Base-by-base conservation (phyloP, 2,329 filamentous ascomycete genomes). In the Dothistroma septosporum region DNA sequence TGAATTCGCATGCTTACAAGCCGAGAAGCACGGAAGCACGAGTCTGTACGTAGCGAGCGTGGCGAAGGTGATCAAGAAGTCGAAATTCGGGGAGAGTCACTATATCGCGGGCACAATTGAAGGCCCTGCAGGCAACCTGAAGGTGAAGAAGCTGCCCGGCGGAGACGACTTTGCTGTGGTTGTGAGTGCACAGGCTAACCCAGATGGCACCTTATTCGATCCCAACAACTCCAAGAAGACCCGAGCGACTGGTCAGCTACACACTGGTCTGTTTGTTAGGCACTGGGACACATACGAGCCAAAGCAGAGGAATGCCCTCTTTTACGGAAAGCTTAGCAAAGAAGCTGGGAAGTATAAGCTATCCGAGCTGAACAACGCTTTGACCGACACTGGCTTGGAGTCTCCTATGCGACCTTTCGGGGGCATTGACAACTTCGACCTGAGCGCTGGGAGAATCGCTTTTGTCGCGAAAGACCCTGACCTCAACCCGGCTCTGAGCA, bases 351-450 rank as follows among this genome's bases (percentile, higher is more conserved):
- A 74, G 52, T 76, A 76, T 55, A 66, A 69, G 35, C 69, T 80
- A 9, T 74, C 74, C 4, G 76, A 79, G 0, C 75, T 91, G 49
- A 80, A 77, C 58, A 92, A 92, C 69, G 84, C 87, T 2, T 78
- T 93, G 46, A 80, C 81, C 12, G 83, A 80, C 16, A 85, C 73
- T 48, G 73, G 74, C 19, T 79, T 89, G 31, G 87, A 85, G 69
- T 87, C 79, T 54, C 92, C 89, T 0, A 85, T 92, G 19, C 86
- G 83, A 53, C 88, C 90, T 0, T 95, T 96, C 69, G 92, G 92
- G 3, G 90, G 89, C 21, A 78, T 85, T 0, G 84, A 85, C n/a
- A 88, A 95, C 74, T 96, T 92, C 69, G 91, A 95, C 69, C 83
- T 93, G 61, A 82, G 85, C 61, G 75, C 77, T 32, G 89, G 87